These are phyloP conservation scores for Corylus avellana DNA, from an alignment of 306 rosid genomes.

Conservation along the genomic window DNA sequence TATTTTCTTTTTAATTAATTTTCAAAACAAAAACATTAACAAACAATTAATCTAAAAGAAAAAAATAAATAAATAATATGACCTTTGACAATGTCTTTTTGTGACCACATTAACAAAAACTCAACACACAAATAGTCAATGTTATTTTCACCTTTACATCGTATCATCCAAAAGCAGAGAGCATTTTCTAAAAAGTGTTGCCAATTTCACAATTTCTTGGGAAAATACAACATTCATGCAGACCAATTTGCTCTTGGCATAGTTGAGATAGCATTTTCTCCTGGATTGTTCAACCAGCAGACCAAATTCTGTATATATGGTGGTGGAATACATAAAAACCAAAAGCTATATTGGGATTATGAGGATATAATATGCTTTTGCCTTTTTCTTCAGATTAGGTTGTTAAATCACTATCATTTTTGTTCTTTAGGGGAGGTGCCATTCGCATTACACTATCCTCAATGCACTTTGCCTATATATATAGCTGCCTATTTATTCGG, in stretches of 20 bases:
- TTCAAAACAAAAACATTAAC: no score
- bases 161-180: no score
- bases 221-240: neutral
- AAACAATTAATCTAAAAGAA: no score
- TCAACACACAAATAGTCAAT: no score
- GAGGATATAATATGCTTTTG: neutral
- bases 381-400: neutral
- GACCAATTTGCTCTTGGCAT: neutral
- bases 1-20: no score
- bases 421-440: neutral
- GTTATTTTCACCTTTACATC: no score
- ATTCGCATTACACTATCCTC: constrained; percentile 10
- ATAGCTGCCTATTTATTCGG: neutral
- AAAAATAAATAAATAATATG: no score
- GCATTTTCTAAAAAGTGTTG: no score
- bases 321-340: neutral
- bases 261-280: neutral
- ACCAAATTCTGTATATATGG: neutral
- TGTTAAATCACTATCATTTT: constrained; percentile 18
- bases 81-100: no score
- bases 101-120: no score
- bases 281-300: neutral
- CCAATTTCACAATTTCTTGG: no score
- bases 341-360: constrained; percentile 8
- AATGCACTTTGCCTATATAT: neutral